Evolutionary conservation across 495 filamentous ascomycete genomes (phyloP).

Genomic region (Xylaria longipes): DNA sequence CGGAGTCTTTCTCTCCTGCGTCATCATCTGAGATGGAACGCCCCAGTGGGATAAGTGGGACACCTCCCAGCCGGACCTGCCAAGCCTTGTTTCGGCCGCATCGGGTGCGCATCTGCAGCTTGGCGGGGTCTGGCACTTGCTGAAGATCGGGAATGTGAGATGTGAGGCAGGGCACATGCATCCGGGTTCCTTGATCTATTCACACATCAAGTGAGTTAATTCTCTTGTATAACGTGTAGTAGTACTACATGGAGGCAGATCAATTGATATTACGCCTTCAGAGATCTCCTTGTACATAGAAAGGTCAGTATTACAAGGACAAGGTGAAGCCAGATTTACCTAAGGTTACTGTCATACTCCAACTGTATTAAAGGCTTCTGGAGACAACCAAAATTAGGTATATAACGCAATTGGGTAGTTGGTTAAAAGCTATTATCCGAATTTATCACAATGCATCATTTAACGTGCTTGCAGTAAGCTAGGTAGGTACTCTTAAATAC

Average conservation of each 20-base stretch:
- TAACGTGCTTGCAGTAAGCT: no score
- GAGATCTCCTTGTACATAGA: no score
- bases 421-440: no score
- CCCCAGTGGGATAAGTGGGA: slow-evolving; percentile 13
- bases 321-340: no score
- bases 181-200: background rate
- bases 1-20: slow-evolving; percentile 30
- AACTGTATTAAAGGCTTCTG: no score
- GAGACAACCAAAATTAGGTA: no score
- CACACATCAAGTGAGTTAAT: background rate
- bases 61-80: slow-evolving; percentile 13
- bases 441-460: no score
- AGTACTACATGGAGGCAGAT: no score
- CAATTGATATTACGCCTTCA: no score
- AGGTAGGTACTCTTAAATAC: no score
- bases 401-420: no score
- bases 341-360: no score
- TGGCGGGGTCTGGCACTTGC: slow-evolving; percentile 19
- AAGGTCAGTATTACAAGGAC: background rate
- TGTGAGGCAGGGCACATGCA: background rate
- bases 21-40: slow-evolving; percentile 34
- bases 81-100: slow-evolving; percentile 26
- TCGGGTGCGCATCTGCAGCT: slow-evolving; percentile 15
- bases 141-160: background rate
- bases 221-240: background rate